Conservation (phyloP, 164 flowering plant genomes). For the Magnolia changhungtana region DNA sequence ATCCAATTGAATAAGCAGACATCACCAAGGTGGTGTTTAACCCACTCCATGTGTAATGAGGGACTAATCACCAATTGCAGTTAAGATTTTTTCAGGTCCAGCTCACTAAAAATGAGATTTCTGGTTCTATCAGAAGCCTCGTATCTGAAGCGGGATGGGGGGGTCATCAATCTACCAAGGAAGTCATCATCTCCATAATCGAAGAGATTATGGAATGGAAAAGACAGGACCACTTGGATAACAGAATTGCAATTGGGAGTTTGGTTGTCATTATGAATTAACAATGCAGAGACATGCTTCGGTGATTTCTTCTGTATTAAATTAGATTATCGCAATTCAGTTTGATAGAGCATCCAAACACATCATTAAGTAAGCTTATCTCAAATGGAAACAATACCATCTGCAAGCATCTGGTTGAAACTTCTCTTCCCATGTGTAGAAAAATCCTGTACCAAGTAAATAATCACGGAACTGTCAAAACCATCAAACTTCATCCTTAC, state of each 20-base stretch:
- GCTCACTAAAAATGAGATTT: no score
- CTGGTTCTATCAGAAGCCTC: no score
- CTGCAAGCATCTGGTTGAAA: slow-evolving; percentile 82
- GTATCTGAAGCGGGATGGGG: no score
- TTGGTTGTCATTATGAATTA: neutral
- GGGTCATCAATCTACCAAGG: no score
- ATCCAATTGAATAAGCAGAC: no score
- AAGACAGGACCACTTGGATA: no score
- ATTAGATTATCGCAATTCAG: neutral
- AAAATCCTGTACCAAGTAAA: slow-evolving; percentile 39
- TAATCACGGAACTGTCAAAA: neutral
- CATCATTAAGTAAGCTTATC: neutral
- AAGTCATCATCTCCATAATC: no score
- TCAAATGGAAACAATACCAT: slow-evolving; percentile 42
- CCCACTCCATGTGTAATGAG: no score
- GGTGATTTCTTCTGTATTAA: neutral
- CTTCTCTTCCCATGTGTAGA: slow-evolving; percentile 57
- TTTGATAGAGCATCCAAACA: neutral
- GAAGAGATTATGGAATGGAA: no score
- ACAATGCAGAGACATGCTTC: neutral
- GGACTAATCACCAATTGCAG: no score
- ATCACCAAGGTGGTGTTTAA: no score
- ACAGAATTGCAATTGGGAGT: neutral
- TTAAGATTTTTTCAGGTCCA: slow-evolving; percentile 8
- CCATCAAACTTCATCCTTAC: neutral